Evolutionary conservation across 805 yeast species (phyloP).

Genomic region (Teunomyces tritomae): DNA sequence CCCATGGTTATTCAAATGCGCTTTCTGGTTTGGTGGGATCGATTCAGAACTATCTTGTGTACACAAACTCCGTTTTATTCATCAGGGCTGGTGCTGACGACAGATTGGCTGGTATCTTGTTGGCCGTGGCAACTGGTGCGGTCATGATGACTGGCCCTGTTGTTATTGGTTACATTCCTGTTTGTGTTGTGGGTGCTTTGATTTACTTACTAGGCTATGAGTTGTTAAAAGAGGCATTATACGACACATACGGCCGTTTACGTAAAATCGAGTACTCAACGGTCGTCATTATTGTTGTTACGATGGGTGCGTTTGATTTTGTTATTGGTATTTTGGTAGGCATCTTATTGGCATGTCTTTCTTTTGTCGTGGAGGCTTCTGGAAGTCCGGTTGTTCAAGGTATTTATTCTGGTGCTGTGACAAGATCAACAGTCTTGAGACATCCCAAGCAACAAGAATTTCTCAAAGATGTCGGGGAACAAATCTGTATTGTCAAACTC

Average conservation of each 20-base stretch:
- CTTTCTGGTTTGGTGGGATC: slow-evolving; percentile 82
- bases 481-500: slow-evolving; percentile 80
- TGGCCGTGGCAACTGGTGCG: slow-evolving; percentile 75
- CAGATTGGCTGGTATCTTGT: slow-evolving; percentile 82
- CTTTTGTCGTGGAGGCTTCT: slow-evolving; percentile 93
- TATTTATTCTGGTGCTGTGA: slow-evolving; percentile 81
- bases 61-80: slow-evolving; percentile 88
- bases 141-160: slow-evolving; percentile 89
- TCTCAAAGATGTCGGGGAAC: slow-evolving; percentile 81
- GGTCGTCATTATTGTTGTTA: slow-evolving; percentile 78
- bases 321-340: slow-evolving; percentile 92
- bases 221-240: slow-evolving; percentile 77
- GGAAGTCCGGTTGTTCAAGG: slow-evolving; percentile 78
- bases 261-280: slow-evolving; percentile 79
- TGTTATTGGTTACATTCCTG: slow-evolving; percentile 91
- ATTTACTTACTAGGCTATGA: slow-evolving; percentile 91
- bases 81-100: slow-evolving; percentile 94
- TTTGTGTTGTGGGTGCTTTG: slow-evolving; percentile 91
- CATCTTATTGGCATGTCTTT: slow-evolving; percentile 83
- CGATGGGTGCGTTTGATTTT: slow-evolving; percentile 95
- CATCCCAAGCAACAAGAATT: slow-evolving; percentile 88
- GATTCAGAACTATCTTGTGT: slow-evolving; percentile 91
- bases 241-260: slow-evolving; percentile 79
- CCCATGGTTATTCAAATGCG: slow-evolving; percentile 90
- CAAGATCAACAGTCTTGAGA: slow-evolving; percentile 87